These are phyloP conservation scores for Xylariaceae sp. DNA, from an alignment of 2,329 filamentous ascomycete species.

Conservation along the genomic window DNA sequence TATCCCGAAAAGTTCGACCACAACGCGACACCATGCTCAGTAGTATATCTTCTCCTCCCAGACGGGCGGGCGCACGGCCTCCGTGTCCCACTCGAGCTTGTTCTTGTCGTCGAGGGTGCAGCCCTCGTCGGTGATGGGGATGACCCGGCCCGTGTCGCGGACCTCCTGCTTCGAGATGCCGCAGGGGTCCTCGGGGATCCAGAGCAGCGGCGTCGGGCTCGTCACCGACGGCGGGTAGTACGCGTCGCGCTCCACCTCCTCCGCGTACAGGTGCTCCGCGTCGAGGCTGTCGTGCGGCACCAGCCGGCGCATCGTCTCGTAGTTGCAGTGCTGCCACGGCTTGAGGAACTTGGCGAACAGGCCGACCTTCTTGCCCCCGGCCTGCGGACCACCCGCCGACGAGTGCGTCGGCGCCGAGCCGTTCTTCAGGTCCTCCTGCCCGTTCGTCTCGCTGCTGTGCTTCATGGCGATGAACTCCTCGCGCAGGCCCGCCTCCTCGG, in stretches of 20 bases:
- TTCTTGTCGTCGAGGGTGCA: constrained; percentile 65
- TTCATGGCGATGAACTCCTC: constrained; percentile 11
- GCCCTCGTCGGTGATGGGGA: constrained; percentile 74
- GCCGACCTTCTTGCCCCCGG: constrained; percentile 48
- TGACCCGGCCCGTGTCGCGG: constrained; percentile 60
- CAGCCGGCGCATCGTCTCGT: constrained; percentile 59
- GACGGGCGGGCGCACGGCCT: constrained; percentile 24
- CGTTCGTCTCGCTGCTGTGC: constrained; percentile 14
- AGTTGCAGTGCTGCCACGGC: constrained; percentile 70
- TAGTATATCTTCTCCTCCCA: constrained; percentile 30
- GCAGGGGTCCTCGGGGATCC: constrained; percentile 71
- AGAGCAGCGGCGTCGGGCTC: constrained; percentile 60
- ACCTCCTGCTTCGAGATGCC: constrained; percentile 75
- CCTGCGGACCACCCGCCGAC: constrained; percentile 33
- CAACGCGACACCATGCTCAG: no score
- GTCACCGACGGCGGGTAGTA: constrained; percentile 67
- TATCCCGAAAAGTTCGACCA: no score
- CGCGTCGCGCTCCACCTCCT: constrained; percentile 56
- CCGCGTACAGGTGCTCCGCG: constrained; percentile 49
- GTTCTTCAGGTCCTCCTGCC: constrained; percentile 9
- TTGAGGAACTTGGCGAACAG: constrained; percentile 63
- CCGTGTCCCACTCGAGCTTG: constrained; percentile 28
- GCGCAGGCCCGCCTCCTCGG: constrained; percentile 34
- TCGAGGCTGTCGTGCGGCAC: constrained; percentile 50
- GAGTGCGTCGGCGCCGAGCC: constrained; percentile 13